These are phyloP conservation scores for Tylopilus subfusipes DNA, from an alignment of 768 basidiomycete genomes.

Conservation along the genomic window DNA sequence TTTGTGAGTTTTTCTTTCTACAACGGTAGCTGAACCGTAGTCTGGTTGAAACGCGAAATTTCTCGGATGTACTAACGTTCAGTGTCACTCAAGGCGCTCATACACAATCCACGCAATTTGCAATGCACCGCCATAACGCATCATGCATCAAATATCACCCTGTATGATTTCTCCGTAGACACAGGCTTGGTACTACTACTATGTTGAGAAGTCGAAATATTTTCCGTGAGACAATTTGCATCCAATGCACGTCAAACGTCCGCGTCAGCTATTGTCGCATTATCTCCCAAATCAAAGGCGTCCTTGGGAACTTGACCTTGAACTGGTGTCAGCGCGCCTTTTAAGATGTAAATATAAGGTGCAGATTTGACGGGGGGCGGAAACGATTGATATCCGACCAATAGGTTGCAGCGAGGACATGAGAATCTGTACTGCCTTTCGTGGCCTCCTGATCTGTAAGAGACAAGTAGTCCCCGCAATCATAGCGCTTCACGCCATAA, in stretches of 20 bases:
- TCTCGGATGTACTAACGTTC: constrained; percentile 8
- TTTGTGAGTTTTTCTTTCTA: constrained; percentile 60
- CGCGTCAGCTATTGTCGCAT: background rate
- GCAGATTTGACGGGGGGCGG: constrained; percentile 75
- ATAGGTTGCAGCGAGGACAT: constrained; percentile 48
- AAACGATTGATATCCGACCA: constrained; percentile 67
- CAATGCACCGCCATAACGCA: background rate
- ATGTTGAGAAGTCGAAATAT: background rate
- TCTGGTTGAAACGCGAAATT: background rate
- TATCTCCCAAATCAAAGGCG: constrained; percentile 63
- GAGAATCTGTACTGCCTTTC: constrained; percentile 71
- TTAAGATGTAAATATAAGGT: constrained; percentile 75
- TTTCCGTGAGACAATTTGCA: background rate
- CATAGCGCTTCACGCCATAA: constrained; percentile 14
- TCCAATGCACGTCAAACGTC: constrained; percentile 4
- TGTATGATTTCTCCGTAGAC: background rate
- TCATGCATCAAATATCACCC: background rate
- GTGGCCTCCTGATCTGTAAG: constrained; percentile 56
- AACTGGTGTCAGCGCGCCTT: constrained; percentile 80
- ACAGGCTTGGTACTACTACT: background rate
- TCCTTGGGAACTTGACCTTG: constrained; percentile 85
- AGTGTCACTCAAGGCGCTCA: background rate
- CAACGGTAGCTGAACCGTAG: constrained; percentile 79
- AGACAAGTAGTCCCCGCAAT: constrained; percentile 11
- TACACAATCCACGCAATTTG: background rate